Evolutionary conservation across 768 basidiomycete species (phyloP), one percentile per base, ranked within the genome.

Genomic region (Aureoboletus auriporus): DNA sequence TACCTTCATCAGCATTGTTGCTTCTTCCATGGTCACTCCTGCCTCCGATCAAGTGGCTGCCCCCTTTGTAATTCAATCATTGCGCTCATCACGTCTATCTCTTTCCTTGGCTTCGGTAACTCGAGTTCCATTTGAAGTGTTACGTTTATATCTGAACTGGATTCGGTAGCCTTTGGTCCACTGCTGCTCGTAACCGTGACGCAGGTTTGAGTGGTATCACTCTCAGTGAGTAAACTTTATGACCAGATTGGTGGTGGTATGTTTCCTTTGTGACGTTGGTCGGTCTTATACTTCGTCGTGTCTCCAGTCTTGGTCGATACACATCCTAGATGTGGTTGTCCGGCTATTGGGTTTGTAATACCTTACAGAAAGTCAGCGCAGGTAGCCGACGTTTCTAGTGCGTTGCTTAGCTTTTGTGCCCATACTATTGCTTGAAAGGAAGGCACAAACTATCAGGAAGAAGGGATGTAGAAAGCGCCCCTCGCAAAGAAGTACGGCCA

Each of bases 11-110:
- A 73, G 71, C 6, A 83, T 86, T 0, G 71, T 89, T 0, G 80
- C 86, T 0, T 90, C 88, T 5, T 78, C 85, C 5, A 87, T 87
- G 80, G 69, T 88, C 2, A 82, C 88, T 0, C 86, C 86, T 0
- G 86, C 86, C 0, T 68, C 73, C 0, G 50, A 54, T 4, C 73
- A 79, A 44, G 56, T 90, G 0, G 81, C 71, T 3, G 49, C 60
- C 3, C 64, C 78, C 16, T 82, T 89, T 51, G 72, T 77, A 1
- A 74, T 88, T 26, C 79, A 74, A 45, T 80, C 4, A 66, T 78
- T 16, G 78, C 78, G 1, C 75, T 89, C 66, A 77, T 75, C 27
- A 80, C 77, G 0, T 84, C 83, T 0, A 76, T 80, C 8, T 82
- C 79, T 46, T 67, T 80, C 0, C 74, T 79, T 39, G 85, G 77